Conservation (phyloP, 345 rosid genomes). For the Triadica sebifera region DNA sequence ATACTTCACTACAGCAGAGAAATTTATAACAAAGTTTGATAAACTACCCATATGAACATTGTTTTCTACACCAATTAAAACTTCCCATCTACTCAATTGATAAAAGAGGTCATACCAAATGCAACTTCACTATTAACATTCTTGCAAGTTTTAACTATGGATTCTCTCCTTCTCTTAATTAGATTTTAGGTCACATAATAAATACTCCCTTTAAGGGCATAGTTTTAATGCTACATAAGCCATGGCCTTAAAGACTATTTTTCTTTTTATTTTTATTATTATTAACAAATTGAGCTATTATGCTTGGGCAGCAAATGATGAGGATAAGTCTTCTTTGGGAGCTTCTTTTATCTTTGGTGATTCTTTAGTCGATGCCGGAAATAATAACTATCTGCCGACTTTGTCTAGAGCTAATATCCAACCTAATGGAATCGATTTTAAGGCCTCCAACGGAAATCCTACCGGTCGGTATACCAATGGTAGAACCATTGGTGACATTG, state of each 20-base stretch:
- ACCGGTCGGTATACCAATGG: conserved; percentile 91
- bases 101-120: conserved; percentile 42
- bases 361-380: conserved; percentile 87
- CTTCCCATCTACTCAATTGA: not conserved
- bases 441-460: conserved; percentile 69
- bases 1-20: conserved; percentile 24
- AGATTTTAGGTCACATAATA: not conserved
- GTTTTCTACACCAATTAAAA: not conserved
- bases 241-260: conserved; percentile 16
- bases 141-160: conserved; percentile 38
- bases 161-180: not conserved
- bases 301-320: conserved; percentile 22
- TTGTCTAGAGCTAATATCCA: conserved; percentile 69
- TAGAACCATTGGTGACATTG: conserved; percentile 79
- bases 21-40: conserved; percentile 31
- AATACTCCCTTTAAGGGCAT: not conserved
- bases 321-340: conserved; percentile 25
- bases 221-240: not conserved
- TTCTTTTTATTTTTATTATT: conserved; percentile 3
- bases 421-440: conserved; percentile 91
- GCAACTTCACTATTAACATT: conserved; percentile 23
- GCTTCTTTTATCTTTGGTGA: conserved; percentile 86
- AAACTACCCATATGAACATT: conserved; percentile 34
- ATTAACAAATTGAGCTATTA: conserved; percentile 4
- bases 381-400: conserved; percentile 73